A percentile compares a stretch with the other conserved stretches of the same genome.
These are phyloP conservation scores for Fusarium armeniacum DNA, from an alignment of 2,329 filamentous ascomycete genomes.

Conservation along the genomic window DNA sequence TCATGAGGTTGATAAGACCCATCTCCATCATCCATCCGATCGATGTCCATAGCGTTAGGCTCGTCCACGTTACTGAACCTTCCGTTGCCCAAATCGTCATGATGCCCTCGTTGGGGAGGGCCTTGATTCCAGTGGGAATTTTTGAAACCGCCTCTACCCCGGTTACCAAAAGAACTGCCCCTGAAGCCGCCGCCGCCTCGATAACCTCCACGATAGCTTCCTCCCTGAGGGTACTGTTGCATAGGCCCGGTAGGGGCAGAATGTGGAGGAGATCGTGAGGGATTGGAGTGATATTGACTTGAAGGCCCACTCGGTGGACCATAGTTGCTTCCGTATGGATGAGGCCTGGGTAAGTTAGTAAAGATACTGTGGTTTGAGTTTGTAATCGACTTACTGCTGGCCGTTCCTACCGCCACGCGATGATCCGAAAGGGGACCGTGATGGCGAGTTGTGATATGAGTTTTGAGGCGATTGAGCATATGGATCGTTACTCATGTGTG, in stretches of 20 bases:
- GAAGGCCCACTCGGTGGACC: constrained; percentile 67
- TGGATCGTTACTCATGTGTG: constrained; percentile 56
- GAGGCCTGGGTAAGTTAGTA: constrained; percentile 63
- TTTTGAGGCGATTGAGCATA: constrained; percentile 62
- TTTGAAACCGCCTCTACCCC: constrained; percentile 74
- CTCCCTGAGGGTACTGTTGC: constrained; percentile 65
- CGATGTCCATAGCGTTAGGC: constrained; percentile 27
- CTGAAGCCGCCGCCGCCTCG: constrained; percentile 71
- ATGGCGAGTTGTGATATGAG: constrained; percentile 62
- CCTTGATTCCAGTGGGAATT: constrained; percentile 73
- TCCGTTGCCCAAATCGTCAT: constrained; percentile 42
- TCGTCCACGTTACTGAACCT: constrained; percentile 40
- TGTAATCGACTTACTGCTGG: constrained; percentile 56
- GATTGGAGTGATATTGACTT: constrained; percentile 66
- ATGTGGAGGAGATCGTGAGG: constrained; percentile 65
- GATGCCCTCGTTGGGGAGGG: constrained; percentile 42
- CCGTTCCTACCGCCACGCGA: constrained; percentile 58
- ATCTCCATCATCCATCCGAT: constrained; percentile 37
- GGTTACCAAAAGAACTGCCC: constrained; percentile 68
- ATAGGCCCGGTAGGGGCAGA: constrained; percentile 70
- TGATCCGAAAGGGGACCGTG: constrained; percentile 59
- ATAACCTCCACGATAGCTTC: constrained; percentile 61
- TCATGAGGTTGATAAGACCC: constrained; percentile 45
- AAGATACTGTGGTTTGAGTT: not conserved
- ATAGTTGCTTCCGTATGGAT: constrained; percentile 66